A percentile compares a stretch with the other conserved stretches of the same genome.
phyloP scores from a whole-genome alignment of 2,329 filamentous ascomycete species.

The Pseudopyricularia cyperi region DNA sequence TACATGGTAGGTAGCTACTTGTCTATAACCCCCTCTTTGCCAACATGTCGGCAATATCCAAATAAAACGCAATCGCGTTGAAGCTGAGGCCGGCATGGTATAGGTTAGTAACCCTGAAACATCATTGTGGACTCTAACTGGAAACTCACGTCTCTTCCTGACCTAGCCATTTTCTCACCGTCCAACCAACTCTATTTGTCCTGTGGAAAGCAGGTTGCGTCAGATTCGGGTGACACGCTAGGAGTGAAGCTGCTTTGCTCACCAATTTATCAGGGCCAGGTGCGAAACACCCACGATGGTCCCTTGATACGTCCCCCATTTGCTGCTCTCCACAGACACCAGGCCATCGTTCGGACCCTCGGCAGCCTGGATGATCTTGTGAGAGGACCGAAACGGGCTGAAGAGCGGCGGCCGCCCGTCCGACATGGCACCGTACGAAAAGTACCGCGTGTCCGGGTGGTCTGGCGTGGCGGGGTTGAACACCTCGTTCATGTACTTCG shows the following conservation, averaged over 20 bases:
- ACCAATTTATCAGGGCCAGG: conserved; percentile 54
- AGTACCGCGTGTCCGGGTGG: conserved; percentile 39
- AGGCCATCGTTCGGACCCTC: conserved; percentile 54
- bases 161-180: conserved; percentile 38
- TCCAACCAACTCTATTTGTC: conserved; percentile 44
- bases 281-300: conserved; percentile 50
- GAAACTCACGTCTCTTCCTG: conserved; percentile 34
- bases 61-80: conserved; percentile 55
- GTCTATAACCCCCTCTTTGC: conserved; percentile 43
- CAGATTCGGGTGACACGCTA: background rate
- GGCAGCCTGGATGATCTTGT: conserved; percentile 30
- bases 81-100: conserved; percentile 28
- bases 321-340: conserved; percentile 51
- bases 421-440: conserved; percentile 46
- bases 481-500: conserved; percentile 39
- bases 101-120: background rate
- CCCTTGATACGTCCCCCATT: conserved; percentile 52
- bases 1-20: background rate
- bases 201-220: background rate
- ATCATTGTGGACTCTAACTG: background rate
- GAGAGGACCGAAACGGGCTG: conserved; percentile 48
- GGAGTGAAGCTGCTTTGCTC: background rate
- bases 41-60: conserved; percentile 56
- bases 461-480: conserved; percentile 48
- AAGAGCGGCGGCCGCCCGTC: conserved; percentile 39